Conservation (phyloP, 1,284 basidiomycete species). For the Anthracocystis panici-leucophaei region DNA sequence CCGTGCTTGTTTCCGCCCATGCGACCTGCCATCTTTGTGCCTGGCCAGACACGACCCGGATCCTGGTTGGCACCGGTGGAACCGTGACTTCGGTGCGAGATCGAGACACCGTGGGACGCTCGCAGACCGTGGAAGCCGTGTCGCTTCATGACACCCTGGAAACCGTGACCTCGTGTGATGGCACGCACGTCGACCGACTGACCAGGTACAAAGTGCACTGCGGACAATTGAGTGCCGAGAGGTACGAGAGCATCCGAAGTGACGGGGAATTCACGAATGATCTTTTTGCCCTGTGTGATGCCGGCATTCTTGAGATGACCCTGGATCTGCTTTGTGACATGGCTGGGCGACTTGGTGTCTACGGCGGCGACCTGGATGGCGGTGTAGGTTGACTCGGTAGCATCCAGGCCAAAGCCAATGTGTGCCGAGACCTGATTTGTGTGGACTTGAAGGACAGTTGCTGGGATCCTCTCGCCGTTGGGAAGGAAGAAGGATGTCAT, state of each 20-base stretch:
- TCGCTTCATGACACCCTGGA: constrained; percentile 96
- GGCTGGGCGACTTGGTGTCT: constrained; percentile 72
- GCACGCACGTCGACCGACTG: constrained; percentile 95
- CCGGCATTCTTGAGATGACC: constrained; percentile 88
- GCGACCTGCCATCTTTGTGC: constrained; percentile 97
- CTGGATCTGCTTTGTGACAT: constrained; percentile 84
- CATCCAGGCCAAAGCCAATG: constrained; percentile 36
- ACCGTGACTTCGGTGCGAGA: constrained; percentile 92
- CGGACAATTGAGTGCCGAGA: constrained; percentile 88
- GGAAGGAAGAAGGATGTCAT: constrained; percentile 95
- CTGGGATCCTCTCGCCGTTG: constrained; percentile 85
- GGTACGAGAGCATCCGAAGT: constrained; percentile 89
- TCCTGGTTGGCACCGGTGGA: constrained; percentile 91
- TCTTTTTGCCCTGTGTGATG: constrained; percentile 81
- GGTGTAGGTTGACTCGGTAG: constrained; percentile 41
- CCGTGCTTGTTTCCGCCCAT: constrained; percentile 77
- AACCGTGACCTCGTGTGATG: constrained; percentile 95
- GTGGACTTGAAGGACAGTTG: constrained; percentile 91
- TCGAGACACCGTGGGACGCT: constrained; percentile 95
- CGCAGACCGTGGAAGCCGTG: constrained; percentile 92
- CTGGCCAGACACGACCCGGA: constrained; percentile 92
- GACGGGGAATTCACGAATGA: constrained; percentile 89
- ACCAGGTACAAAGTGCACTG: constrained; percentile 95
- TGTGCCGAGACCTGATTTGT: constrained; percentile 57
- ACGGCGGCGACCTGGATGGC: constrained; percentile 72